A percentile compares a stretch with the other conserved stretches of the same genome.
Evolutionary conservation across 2,329 filamentous ascomycete species (phyloP).

Genomic region (Stachybotrys chlorohalonatus): DNA sequence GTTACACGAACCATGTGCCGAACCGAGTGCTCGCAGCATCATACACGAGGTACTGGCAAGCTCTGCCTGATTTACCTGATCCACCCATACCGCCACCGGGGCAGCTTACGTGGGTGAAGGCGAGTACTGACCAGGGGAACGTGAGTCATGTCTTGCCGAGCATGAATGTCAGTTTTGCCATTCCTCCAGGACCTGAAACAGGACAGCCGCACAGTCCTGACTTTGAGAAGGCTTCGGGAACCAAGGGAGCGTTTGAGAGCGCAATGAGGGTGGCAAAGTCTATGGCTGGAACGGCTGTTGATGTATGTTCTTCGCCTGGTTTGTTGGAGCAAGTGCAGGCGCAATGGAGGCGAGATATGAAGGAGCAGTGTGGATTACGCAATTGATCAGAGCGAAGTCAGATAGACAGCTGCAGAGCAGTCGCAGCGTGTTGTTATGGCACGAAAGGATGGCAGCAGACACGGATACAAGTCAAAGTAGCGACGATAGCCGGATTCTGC

Average conservation of each 20-base stretch:
- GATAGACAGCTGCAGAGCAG: no score
- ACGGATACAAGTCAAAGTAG: no score
- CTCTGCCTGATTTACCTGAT: slow-evolving; percentile 18
- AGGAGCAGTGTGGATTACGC: no score
- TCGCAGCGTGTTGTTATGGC: no score
- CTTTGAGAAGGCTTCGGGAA: slow-evolving; percentile 12
- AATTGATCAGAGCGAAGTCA: no score
- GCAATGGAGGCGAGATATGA: slow-evolving; percentile 13
- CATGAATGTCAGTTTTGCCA: slow-evolving; percentile 42
- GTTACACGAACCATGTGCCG: slow-evolving; percentile 46
- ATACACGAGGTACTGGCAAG: slow-evolving; percentile 35
- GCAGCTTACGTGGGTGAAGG: slow-evolving; percentile 37
- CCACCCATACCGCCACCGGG: slow-evolving; percentile 20
- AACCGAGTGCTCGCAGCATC: slow-evolving; percentile 37
- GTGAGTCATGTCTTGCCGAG: slow-evolving; percentile 48
- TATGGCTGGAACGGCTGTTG: slow-evolving; percentile 12
- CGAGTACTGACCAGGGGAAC: slow-evolving; percentile 51
- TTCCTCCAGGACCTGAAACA: slow-evolving; percentile 24
- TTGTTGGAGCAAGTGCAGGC: slow-evolving; percentile 10
- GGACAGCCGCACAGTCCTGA: slow-evolving; percentile 12
- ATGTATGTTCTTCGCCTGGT: slow-evolving; percentile 10
- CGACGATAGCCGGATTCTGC: no score
- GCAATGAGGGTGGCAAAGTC: slow-evolving; percentile 12
- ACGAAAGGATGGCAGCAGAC: no score
- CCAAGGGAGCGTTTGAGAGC: slow-evolving; percentile 9